Evolutionary conservation across 805 yeast species (phyloP), one percentile per base, ranked within the genome.

Genomic region (Candida tammaniensis): DNA sequence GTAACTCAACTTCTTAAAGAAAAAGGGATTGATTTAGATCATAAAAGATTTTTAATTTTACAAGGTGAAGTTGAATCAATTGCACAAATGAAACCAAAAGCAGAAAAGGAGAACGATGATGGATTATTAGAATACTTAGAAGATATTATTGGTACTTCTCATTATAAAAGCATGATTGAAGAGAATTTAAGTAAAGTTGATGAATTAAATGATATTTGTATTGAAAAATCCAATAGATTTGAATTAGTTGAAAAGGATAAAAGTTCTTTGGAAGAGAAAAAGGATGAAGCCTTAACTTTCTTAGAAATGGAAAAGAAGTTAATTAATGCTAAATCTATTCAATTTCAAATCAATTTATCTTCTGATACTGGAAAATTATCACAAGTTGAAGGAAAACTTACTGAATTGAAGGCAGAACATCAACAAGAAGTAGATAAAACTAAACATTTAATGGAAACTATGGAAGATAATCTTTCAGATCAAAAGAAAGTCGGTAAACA

Each of bases 61-160:
- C 99, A 93, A 61, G 99, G 99, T 55, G 99, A 93, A 56, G 98
- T 93, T 27, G 99, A 93, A 63, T 82, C 89, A 45, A 93, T 93
- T 52, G 97, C 98, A 0, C 97, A 93, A 56, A 94, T 93, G 99
- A 91, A 91, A 54, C 85, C 99, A 8, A 93, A 91, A 52, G 98
- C 97, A 0, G 97, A 93, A 51, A 76, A 70, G 32, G 95, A 86
- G 34, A 78, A 78, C 44, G 98, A 91, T 49, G 98, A 93, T 54
- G 99, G 99, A 0, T 66, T 93, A 17, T 61, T 93, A 24, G 99
- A 94, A 52, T 93, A 93, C 54, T 62, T 93, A 40, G 99, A 93
- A 54, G 98, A 94, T 64, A 91, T 93, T 31, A 93, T 94, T 36
- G 99, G 98, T 4, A 94, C 99, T 0, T 71, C 96, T 1, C 70